Conservation (phyloP, 177 flowering plant species). For the Tripterygium wilfordii region DNA sequence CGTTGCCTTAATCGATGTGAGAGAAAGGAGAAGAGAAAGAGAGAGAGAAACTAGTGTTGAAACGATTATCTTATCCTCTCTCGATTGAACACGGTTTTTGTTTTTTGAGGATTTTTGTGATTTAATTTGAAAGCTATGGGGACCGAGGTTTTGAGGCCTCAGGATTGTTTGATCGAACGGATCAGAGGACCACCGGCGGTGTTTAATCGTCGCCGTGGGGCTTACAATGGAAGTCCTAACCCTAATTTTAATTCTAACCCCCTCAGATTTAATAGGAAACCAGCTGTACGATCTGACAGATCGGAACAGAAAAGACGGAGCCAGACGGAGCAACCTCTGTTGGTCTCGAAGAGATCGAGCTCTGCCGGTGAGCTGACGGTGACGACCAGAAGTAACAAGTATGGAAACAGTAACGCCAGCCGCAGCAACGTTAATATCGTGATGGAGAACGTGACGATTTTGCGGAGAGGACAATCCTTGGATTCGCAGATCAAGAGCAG, state of each 20-base stretch:
- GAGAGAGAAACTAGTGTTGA: too few relatives aligned
- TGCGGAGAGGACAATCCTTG: constrained; percentile 64
- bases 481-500: constrained; percentile 28
- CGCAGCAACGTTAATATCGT: constrained; percentile 4
- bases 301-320: constrained; percentile 9
- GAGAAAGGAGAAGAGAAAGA: too few relatives aligned
- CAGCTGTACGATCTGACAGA: constrained; percentile 5
- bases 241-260: too few relatives aligned
- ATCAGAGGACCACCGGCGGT: constrained; percentile 31
- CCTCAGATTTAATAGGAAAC: constrained; percentile 13
- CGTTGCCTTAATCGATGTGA: too few relatives aligned
- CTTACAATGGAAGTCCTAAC: constrained; percentile 8
- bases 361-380: constrained; percentile 17
- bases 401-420: not conserved
- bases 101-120: too few relatives aligned
- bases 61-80: too few relatives aligned
- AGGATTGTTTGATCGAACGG: constrained; percentile 37
- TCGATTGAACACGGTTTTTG: too few relatives aligned
- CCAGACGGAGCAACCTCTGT: constrained; percentile 16
- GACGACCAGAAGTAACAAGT: not conserved
- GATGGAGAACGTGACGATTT: constrained; percentile 53
- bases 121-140: too few relatives aligned
- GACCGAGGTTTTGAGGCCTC: constrained; percentile 59
- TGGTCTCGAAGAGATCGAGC: constrained; percentile 23
- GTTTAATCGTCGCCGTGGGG: constrained; percentile 35